A percentile compares a stretch with the other conserved stretches of the same genome.
These are phyloP conservation scores for Leishmania martiniquensis DNA, from an alignment of 208 protist genomes.

Conservation along the genomic window DNA sequence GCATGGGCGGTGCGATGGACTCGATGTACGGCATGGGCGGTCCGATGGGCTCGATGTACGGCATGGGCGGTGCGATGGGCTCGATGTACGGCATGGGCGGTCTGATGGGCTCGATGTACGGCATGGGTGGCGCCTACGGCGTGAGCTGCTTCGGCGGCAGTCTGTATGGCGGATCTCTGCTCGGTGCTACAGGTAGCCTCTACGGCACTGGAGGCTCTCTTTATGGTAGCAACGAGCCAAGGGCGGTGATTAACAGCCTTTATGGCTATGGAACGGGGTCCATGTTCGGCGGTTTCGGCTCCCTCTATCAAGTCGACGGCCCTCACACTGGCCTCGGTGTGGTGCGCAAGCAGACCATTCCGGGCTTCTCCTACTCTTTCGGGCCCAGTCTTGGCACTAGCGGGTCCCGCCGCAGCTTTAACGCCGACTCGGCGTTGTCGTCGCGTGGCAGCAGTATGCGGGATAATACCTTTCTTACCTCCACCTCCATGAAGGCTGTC, in stretches of 20 bases:
- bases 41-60: conserved; percentile 8
- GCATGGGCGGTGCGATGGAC: conserved; percentile 8
- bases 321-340: conserved; percentile 42
- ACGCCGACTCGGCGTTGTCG: conserved; percentile 3
- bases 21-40: conserved; percentile 26
- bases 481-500: conserved; percentile 15
- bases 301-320: conserved; percentile 38
- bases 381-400: conserved; percentile 26
- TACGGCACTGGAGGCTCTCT: conserved; percentile 51
- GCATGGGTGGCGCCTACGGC: conserved; percentile 16
- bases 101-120: conserved; percentile 30
- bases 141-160: conserved; percentile 35
- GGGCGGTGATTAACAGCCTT: conserved; percentile 46
- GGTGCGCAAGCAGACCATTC: conserved; percentile 42
- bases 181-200: conserved; percentile 39
- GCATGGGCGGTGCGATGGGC: conserved; percentile 9
- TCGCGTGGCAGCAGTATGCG: conserved; percentile 3
- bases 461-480: conserved; percentile 25
- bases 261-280: conserved; percentile 36
- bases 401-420: conserved; percentile 20
- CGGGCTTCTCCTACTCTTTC: conserved; percentile 50
- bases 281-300: conserved; percentile 37
- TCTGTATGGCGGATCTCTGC: conserved; percentile 47
- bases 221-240: conserved; percentile 36
- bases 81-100: conserved; percentile 26